phyloP scores from a whole-genome alignment of 805 yeast species.

The Suhomyces faveliae region DNA sequence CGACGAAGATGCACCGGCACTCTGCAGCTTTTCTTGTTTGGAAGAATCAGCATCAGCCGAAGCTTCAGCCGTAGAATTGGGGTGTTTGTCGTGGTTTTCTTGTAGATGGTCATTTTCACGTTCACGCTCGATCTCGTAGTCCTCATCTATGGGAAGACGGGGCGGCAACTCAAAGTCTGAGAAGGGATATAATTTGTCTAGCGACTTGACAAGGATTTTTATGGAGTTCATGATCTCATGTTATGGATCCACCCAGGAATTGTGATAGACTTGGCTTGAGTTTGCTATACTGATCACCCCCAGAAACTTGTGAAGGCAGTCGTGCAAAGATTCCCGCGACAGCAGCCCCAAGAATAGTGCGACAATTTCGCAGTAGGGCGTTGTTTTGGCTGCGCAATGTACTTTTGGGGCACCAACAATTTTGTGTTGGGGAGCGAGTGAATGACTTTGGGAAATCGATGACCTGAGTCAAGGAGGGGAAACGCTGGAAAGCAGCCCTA shows the following conservation, averaged over 20 bases:
- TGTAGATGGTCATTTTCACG: background rate
- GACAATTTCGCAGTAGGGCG: constrained; percentile 1
- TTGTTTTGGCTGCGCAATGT: background rate
- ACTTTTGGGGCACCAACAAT: background rate
- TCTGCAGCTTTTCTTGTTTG: background rate
- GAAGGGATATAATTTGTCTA: constrained; percentile 26
- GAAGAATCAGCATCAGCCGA: background rate
- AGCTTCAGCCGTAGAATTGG: too few relatives aligned
- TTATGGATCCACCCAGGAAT: background rate
- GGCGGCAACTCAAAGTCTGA: constrained; percentile 9
- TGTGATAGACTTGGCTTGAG: background rate
- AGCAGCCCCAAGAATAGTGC: background rate
- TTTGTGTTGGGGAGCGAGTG: constrained; percentile 1
- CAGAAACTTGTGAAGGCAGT: background rate
- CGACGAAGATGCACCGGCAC: background rate
- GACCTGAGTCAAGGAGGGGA: background rate
- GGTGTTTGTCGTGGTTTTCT: background rate
- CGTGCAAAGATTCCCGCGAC: constrained; percentile 1
- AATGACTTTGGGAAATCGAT: background rate
- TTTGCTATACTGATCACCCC: constrained; percentile 1
- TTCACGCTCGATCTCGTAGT: constrained; percentile 4
- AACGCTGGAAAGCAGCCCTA: too few relatives aligned
- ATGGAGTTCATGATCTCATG: constrained; percentile 31
- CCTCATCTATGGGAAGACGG: constrained; percentile 9
- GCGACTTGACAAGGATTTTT: constrained; percentile 31